phyloP scores from a whole-genome alignment of 805 yeast species.

The Pichia deserticola region DNA sequence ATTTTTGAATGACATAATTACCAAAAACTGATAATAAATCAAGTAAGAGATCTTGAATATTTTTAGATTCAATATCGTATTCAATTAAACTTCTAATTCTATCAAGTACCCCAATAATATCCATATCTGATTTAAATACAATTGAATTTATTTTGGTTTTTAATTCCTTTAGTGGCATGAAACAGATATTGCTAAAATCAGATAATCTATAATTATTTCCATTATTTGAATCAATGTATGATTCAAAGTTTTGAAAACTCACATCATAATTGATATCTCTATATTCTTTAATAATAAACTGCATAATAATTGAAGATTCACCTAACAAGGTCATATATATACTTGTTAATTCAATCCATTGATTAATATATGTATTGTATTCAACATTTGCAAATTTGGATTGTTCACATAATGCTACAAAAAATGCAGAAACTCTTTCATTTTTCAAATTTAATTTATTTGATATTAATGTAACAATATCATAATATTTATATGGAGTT shows the following conservation, averaged over 20 bases:
- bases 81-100: slow-evolving; percentile 30
- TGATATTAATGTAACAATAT: slow-evolving; percentile 30
- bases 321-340: slow-evolving; percentile 48
- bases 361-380: slow-evolving; percentile 16
- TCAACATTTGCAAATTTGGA: slow-evolving; percentile 43
- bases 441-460: slow-evolving; percentile 1
- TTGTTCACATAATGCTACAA: slow-evolving; percentile 60
- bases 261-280: slow-evolving; percentile 11
- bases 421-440: slow-evolving; percentile 41
- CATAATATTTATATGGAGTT: slow-evolving; percentile 82
- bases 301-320: slow-evolving; percentile 37
- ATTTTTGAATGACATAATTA: slow-evolving; percentile 28
- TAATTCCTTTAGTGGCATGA: slow-evolving; percentile 26
- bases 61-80: slow-evolving; percentile 15
- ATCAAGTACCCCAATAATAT: slow-evolving; percentile 38
- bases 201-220: slow-evolving; percentile 12
- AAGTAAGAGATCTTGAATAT: slow-evolving; percentile 26
- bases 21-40: slow-evolving; percentile 40
- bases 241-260: slow-evolving; percentile 10
- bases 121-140: slow-evolving; percentile 39
- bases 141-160: slow-evolving; percentile 20
- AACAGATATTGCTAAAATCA: slow-evolving; percentile 30
- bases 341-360: slow-evolving; percentile 46
- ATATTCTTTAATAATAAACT: slow-evolving; percentile 10
- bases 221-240: not conserved